phyloP scores from a whole-genome alignment of 2,329 filamentous ascomycete species.

The Davidsoniella neocaledoniae region DNA sequence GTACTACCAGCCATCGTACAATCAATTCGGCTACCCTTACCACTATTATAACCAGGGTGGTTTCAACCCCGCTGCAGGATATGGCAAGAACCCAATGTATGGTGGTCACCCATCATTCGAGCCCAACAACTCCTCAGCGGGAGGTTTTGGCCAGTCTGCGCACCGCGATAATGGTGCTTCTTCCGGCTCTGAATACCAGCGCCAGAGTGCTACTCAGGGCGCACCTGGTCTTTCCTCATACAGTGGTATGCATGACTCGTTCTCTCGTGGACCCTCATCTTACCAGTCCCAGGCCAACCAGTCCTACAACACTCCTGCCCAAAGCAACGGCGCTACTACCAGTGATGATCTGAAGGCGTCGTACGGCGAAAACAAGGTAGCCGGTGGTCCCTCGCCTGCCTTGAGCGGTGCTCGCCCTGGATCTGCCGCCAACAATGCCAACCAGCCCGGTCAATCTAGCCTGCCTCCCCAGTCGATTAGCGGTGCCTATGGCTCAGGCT shows the following conservation, averaged over 20 bases:
- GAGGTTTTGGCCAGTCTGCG: conserved; percentile 35
- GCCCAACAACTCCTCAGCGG: conserved; percentile 35
- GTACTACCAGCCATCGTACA: conserved; percentile 38
- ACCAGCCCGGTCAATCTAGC: conserved; percentile 31
- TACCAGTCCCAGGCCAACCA: conserved; percentile 40
- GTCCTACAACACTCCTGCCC: conserved; percentile 33
- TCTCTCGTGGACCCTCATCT: conserved; percentile 32
- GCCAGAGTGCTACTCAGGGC: conserved; percentile 33
- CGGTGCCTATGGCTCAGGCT: conserved; percentile 30
- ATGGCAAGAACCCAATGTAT: conserved; percentile 38
- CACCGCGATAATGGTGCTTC: conserved; percentile 33
- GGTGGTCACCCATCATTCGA: conserved; percentile 43
- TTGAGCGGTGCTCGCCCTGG: conserved; percentile 39
- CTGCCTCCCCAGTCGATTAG: conserved; percentile 39
- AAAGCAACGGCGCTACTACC: conserved; percentile 25
- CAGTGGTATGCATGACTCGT: conserved; percentile 32
- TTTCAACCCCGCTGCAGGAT: conserved; percentile 25
- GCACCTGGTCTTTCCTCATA: conserved; percentile 32
- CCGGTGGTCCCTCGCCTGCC: conserved; percentile 37
- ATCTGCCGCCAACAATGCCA: conserved; percentile 36
- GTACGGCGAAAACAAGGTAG: conserved; percentile 37
- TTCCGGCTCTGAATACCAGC: conserved; percentile 36
- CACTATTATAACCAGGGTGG: conserved; percentile 33
- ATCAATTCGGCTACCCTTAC: conserved; percentile 44
- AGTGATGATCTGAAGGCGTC: conserved; percentile 40